phyloP scores from a whole-genome alignment of 164 flowering plant species.

The Protea cynaroides region DNA sequence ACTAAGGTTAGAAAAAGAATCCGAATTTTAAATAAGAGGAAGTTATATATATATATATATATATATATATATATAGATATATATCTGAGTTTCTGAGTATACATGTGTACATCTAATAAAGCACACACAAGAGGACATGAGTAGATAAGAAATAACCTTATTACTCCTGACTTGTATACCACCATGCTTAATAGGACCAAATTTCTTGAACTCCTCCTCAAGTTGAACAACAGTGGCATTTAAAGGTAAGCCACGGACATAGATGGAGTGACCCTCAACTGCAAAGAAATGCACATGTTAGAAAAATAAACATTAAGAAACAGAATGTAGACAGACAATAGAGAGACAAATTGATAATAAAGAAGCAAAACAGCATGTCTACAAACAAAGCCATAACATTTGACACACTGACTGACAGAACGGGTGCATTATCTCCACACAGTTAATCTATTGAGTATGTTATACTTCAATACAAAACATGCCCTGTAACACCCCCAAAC shows the following conservation, averaged over 20 bases:
- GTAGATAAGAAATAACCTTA: constrained; percentile 44
- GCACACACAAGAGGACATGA: not conserved
- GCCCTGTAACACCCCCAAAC: too few relatives aligned
- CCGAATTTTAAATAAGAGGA: too few relatives aligned
- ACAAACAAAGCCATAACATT: too few relatives aligned
- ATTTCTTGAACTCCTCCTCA: constrained; percentile 62
- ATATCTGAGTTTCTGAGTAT: too few relatives aligned
- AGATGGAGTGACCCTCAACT: constrained; percentile 71
- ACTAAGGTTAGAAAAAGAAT: not conserved
- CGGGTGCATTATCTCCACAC: too few relatives aligned
- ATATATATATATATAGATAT: too few relatives aligned
- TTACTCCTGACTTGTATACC: constrained; percentile 96
- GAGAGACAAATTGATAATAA: constrained; percentile 31
- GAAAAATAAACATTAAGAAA: not conserved
- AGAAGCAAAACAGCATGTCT: not conserved
- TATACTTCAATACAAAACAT: too few relatives aligned
- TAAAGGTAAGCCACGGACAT: constrained; percentile 57
- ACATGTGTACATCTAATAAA: too few relatives aligned
- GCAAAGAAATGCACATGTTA: constrained; percentile 5
- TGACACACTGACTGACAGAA: too few relatives aligned
- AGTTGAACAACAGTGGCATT: constrained; percentile 39
- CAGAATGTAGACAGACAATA: not conserved
- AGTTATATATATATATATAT: too few relatives aligned
- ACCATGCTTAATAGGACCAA: constrained; percentile 70
- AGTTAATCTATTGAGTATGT: too few relatives aligned